A percentile compares a stretch with the other conserved stretches of the same genome.
Conservation (phyloP, 768 basidiomycete genomes). For the Tylopilus plumbeoviolaceoides region DNA sequence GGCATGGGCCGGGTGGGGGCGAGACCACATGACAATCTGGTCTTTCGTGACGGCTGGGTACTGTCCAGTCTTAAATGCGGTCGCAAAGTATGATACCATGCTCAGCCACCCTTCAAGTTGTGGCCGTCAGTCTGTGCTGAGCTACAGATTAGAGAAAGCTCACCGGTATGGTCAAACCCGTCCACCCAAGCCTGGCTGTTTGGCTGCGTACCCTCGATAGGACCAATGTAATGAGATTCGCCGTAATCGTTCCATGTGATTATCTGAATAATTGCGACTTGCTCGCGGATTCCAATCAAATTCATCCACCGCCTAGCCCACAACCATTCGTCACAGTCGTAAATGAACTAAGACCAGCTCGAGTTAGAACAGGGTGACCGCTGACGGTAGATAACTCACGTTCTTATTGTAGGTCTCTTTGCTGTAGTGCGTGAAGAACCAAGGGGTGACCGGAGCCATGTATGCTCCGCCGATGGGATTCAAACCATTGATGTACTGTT, state of each 20-base stretch:
- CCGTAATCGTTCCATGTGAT: constrained; percentile 74
- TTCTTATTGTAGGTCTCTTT: constrained; percentile 69
- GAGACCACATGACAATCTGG: constrained; percentile 62
- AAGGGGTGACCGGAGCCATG: constrained; percentile 59
- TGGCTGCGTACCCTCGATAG: constrained; percentile 64
- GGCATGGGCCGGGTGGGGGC: constrained; percentile 58
- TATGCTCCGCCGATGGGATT: constrained; percentile 32
- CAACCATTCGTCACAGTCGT: constrained; percentile 62
- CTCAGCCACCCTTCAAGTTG: not conserved
- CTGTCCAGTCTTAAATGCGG: constrained; percentile 69
- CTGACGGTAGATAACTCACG: constrained; percentile 33
- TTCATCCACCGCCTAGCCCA: constrained; percentile 66
- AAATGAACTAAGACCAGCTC: constrained; percentile 48
- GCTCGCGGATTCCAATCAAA: constrained; percentile 49
- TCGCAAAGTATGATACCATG: constrained; percentile 55
- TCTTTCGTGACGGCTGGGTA: constrained; percentile 59
- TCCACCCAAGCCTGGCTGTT: constrained; percentile 67
- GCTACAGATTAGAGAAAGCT: constrained; percentile 14
- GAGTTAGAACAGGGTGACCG: not conserved
- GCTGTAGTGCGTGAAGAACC: constrained; percentile 80
- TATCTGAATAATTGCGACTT: constrained; percentile 59
- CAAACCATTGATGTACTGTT: constrained; percentile 48
- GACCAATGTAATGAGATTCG: constrained; percentile 78
- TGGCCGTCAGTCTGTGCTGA: not conserved
- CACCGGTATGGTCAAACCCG: constrained; percentile 52